Conservation (phyloP, 257 asterid species). For the Nicotiana otophora region DNA sequence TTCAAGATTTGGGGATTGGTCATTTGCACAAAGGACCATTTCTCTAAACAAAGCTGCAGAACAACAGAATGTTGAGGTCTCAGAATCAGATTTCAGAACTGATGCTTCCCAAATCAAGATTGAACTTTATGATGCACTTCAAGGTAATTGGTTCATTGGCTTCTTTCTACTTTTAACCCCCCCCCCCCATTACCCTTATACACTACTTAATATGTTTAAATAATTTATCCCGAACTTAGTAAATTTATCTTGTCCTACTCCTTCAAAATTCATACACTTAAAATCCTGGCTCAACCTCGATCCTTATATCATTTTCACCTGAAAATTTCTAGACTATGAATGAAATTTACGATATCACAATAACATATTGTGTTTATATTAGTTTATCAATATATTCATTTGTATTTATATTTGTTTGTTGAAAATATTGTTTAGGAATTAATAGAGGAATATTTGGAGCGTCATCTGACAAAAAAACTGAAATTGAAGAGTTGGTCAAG, state of each 20-base stretch:
- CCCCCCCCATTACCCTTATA: too few species aligned
- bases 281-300: too few species aligned
- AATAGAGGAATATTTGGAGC: slow-evolving; percentile 91
- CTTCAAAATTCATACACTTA: too few species aligned
- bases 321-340: too few species aligned
- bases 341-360: too few species aligned
- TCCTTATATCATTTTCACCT: too few species aligned
- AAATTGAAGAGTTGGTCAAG: slow-evolving; percentile 52
- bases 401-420: not conserved
- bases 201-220: too few species aligned
- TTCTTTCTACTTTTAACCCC: not conserved
- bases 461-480: slow-evolving; percentile 46
- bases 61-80: slow-evolving; percentile 24
- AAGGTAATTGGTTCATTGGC: slow-evolving; percentile 33
- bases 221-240: too few species aligned
- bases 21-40: slow-evolving; percentile 1
- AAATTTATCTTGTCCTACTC: too few species aligned
- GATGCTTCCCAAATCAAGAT: slow-evolving; percentile 36
- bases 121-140: slow-evolving; percentile 41
- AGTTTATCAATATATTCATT: not conserved
- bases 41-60: slow-evolving; percentile 34
- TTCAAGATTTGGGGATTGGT: slow-evolving; percentile 22
- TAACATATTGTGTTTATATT: too few species aligned
- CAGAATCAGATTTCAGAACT: slow-evolving; percentile 1
- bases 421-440: slow-evolving; percentile 35